These are phyloP conservation scores for Rhodotorula sp. DNA, from an alignment of 1,284 basidiomycete species.

Conservation along the genomic window DNA sequence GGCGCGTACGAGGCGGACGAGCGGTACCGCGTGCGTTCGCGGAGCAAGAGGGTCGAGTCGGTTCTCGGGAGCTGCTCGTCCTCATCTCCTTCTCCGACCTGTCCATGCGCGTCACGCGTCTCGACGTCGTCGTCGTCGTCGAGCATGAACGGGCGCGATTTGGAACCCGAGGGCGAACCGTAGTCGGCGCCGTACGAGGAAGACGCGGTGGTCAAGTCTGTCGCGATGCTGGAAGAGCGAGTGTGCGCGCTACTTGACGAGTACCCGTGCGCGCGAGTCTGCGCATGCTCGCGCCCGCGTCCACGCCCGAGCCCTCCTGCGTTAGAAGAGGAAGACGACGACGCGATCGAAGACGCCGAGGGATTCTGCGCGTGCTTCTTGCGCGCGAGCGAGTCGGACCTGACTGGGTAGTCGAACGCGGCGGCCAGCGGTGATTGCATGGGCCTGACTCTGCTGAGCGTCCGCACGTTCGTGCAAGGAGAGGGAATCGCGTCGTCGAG, in stretches of 20 bases:
- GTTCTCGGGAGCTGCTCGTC: not conserved
- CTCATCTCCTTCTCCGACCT: too few relatives aligned
- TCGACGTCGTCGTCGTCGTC: not conserved
- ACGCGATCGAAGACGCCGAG: conserved; percentile 7
- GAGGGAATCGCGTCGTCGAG: too few relatives aligned
- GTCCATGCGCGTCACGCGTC: too few relatives aligned
- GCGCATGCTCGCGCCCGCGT: not conserved
- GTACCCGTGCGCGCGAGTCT: not conserved
- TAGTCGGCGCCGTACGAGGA: not conserved
- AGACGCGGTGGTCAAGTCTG: conserved; percentile 1
- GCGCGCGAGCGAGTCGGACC: not conserved
- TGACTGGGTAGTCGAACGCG: conserved; percentile 6
- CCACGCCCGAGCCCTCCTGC: not conserved
- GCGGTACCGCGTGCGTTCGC: conserved; percentile 28
- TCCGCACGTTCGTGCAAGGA: too few relatives aligned
- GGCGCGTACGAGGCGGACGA: conserved; percentile 21
- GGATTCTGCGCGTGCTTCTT: not conserved
- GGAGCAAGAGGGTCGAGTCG: conserved; percentile 8
- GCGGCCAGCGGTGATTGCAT: not conserved
- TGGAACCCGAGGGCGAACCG: not conserved
- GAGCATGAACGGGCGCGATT: not conserved
- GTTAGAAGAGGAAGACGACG: conserved; percentile 3
- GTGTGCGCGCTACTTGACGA: conserved; percentile 2
- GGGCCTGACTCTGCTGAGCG: too few relatives aligned
- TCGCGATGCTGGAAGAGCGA: conserved; percentile 9